A percentile compares a stretch with the other conserved stretches of the same genome.
These are phyloP conservation scores for Debaryomyces subglobosus DNA, from an alignment of 1,139 yeast genomes.

Conservation along the genomic window DNA sequence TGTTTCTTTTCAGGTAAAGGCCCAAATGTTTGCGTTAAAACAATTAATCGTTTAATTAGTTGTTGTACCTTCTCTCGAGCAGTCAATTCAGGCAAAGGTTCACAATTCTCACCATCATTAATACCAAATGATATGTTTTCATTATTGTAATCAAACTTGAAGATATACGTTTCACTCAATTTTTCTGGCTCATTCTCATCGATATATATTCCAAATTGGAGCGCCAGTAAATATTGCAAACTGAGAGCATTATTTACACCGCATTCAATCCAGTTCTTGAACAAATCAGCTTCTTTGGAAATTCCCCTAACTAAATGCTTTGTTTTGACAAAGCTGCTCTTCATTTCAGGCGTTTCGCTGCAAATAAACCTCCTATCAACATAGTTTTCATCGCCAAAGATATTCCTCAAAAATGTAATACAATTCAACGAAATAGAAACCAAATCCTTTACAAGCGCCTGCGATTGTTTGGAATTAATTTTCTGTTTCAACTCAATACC, in stretches of 20 bases:
- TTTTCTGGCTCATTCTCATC: constrained; percentile 40
- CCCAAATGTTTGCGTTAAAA: constrained; percentile 54
- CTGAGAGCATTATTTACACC: constrained; percentile 51
- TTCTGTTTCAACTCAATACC: constrained; percentile 19
- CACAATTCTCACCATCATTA: neutral
- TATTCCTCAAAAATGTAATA: constrained; percentile 52
- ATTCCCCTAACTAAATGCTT: constrained; percentile 49
- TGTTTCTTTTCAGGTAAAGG: constrained; percentile 49
- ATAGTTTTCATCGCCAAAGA: constrained; percentile 53
- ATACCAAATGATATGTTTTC: neutral
- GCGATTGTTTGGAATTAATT: constrained; percentile 33
- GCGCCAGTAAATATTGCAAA: constrained; percentile 41
- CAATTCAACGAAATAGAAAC: constrained; percentile 53
- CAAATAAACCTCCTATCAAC: constrained; percentile 44
- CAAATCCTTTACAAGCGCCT: constrained; percentile 45
- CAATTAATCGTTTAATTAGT: constrained; percentile 50
- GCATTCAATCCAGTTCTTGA: constrained; percentile 54
- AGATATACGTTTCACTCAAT: constrained; percentile 52
- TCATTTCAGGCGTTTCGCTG: constrained; percentile 24
- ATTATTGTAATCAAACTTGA: constrained; percentile 38
- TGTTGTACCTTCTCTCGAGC: constrained; percentile 33
- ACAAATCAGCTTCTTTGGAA: constrained; percentile 44
- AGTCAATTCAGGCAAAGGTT: constrained; percentile 2
- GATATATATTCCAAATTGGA: constrained; percentile 48
- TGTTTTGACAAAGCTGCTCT: constrained; percentile 38